Evolutionary conservation across 2,329 filamentous ascomycete genomes (phyloP).

Genomic region (Emydomyces testavorans): DNA sequence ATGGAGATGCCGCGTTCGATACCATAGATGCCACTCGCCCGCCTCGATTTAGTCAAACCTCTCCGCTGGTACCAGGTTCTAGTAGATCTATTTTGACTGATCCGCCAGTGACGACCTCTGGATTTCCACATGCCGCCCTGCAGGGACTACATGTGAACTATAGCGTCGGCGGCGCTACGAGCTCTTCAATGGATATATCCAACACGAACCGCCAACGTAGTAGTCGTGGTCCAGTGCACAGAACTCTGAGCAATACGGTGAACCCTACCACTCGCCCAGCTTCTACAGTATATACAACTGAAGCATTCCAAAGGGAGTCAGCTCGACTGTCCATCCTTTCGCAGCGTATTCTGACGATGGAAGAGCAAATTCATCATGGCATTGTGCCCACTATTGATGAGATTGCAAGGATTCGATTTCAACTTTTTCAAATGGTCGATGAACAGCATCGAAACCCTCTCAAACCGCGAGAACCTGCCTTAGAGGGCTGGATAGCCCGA

Average conservation of each 20-base stretch:
- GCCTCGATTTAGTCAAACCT: not conserved
- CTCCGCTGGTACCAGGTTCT: not conserved
- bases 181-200: not conserved
- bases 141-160: not conserved
- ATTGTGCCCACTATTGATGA: conserved; percentile 24
- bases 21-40: not conserved
- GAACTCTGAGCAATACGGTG: not conserved
- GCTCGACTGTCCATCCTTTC: not conserved
- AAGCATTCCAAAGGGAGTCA: not conserved
- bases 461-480: conserved; percentile 19
- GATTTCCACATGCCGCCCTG: not conserved
- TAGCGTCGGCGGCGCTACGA: not conserved
- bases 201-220: not conserved
- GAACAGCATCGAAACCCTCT: conserved; percentile 23
- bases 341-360: conserved; percentile 20
- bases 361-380: conserved; percentile 23
- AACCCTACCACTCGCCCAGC: not conserved
- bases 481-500: conserved; percentile 24
- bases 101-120: not conserved
- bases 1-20: not conserved
- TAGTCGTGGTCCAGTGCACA: not conserved
- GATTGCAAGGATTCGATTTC: conserved; percentile 23
- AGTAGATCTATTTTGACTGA: not conserved
- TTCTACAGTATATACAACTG: not conserved
- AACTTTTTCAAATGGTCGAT: conserved; percentile 26